Base-by-base conservation (phyloP, 805 yeast species). In the Huiozyma naganishii region DNA sequence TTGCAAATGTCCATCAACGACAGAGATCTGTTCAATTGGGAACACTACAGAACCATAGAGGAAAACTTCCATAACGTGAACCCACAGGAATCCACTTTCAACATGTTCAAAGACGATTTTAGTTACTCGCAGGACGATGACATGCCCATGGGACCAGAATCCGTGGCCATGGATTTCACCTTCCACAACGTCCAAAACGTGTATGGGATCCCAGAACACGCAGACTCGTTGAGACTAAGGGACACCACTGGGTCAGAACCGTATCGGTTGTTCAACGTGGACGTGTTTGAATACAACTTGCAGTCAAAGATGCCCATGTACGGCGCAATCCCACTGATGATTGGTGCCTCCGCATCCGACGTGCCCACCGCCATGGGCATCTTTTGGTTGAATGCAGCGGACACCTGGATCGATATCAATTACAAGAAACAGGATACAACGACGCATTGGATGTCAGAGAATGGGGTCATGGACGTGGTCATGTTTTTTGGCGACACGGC, bases 151-250 rank as follows among this genome's bases (percentile, higher is more conserved):
- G 95, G 95, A 0, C 97, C 98, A 0, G 97, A 92, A 61, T 77
- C 96, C 0, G 71, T 92, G 27, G 96, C 82, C 0, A 50, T 84
- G 29, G 99, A 92, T 59, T 72, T 87, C 46, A 64, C 76, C 0
- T 80, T 92, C 50, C 57, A 64, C 3, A 79, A 77, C 0, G 80
- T 71, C 51, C 59, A 68, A 5, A 72, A 81, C 54, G 83, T 86
- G 1, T 92, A 76, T 60, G 99, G 99, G n/a, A 83, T 92, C 37
- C 97, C 98, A 0, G 98, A 92, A 62, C 98, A 92, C 57, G 90
- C 97, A 0, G 95, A 86, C 52, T 68, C 82, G 1, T 64, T 92
- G 40, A 70, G 80, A 13, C 67, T 92, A 51, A 77, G 79, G 44
- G 90, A 84, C 50, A 89, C 97, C 0, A 43, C 61, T 2, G 51